Conservation (phyloP, 805 yeast genomes). For the Priceomyces castillae region DNA sequence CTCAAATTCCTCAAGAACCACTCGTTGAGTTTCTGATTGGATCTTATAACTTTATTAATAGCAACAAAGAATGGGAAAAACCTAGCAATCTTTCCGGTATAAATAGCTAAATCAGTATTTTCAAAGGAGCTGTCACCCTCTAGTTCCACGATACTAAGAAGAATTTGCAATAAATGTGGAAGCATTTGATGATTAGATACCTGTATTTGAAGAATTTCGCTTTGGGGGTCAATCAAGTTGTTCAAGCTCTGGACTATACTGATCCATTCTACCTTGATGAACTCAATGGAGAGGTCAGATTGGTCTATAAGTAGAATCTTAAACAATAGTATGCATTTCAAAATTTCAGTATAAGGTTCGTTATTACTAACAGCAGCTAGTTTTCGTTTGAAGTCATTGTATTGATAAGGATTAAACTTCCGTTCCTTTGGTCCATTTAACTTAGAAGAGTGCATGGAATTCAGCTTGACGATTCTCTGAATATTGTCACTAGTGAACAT, state of each 20-base stretch:
- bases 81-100: conserved; percentile 20
- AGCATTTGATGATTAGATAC: conserved; percentile 31
- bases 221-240: conserved; percentile 7
- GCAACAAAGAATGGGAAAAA: conserved; percentile 28
- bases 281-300: conserved; percentile 13
- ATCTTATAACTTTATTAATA: conserved; percentile 25
- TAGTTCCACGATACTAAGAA: conserved; percentile 25
- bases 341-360: conserved; percentile 7
- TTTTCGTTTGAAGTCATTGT: conserved; percentile 2
- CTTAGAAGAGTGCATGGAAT: conserved; percentile 1
- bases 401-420: conserved; percentile 5
- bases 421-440: not conserved
- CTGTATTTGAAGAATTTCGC: conserved; percentile 17
- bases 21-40: conserved; percentile 18
- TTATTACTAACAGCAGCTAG: conserved; percentile 2
- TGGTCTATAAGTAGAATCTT: conserved; percentile 21
- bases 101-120: conserved; percentile 14
- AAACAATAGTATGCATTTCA: conserved; percentile 16
- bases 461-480: conserved; percentile 5
- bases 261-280: conserved; percentile 17
- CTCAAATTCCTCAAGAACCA: conserved; percentile 23
- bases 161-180: conserved; percentile 30
- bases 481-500: conserved; percentile 7
- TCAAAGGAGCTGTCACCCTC: conserved; percentile 13
- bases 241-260: conserved; percentile 17